These are phyloP conservation scores for Nicotiana tabacum DNA, from an alignment of 257 asterid species.

Conservation along the genomic window DNA sequence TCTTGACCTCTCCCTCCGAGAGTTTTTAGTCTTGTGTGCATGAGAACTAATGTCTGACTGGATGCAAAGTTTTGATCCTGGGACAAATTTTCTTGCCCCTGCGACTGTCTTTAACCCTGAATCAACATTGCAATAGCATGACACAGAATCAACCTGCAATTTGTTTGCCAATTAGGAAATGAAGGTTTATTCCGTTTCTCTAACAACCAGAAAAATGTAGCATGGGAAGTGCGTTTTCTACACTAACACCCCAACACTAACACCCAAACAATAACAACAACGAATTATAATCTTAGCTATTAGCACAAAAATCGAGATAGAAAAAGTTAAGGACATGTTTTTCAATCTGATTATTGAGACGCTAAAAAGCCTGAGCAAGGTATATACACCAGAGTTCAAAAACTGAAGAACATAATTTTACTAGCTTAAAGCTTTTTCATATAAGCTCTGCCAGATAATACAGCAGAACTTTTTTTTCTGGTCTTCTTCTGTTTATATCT, in stretches of 20 bases:
- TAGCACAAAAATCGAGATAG: background rate
- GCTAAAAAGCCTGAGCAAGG: background rate
- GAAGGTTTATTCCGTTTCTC: background rate
- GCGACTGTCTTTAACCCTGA: slow-evolving; percentile 40
- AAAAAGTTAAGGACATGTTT: background rate
- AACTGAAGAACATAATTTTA: background rate
- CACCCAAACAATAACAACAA: background rate
- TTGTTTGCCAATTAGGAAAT: background rate
- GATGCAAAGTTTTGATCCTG: slow-evolving; percentile 42
- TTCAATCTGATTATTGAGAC: background rate
- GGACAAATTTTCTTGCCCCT: slow-evolving; percentile 41
- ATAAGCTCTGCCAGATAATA: background rate
- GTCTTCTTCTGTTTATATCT: background rate
- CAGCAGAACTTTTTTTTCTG: background rate
- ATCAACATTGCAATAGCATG: slow-evolving; percentile 48
- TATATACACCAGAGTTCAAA: background rate
- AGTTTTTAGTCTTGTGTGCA: slow-evolving; percentile 31
- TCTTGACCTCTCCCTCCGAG: slow-evolving; percentile 35
- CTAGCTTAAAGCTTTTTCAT: background rate
- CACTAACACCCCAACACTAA: background rate
- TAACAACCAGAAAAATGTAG: background rate
- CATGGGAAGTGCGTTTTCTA: background rate
- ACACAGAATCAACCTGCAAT: slow-evolving; percentile 40
- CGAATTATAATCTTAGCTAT: background rate
- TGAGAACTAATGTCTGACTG: slow-evolving; percentile 41